Conservation (phyloP, 768 basidiomycete genomes). For the Panus rudis region DNA sequence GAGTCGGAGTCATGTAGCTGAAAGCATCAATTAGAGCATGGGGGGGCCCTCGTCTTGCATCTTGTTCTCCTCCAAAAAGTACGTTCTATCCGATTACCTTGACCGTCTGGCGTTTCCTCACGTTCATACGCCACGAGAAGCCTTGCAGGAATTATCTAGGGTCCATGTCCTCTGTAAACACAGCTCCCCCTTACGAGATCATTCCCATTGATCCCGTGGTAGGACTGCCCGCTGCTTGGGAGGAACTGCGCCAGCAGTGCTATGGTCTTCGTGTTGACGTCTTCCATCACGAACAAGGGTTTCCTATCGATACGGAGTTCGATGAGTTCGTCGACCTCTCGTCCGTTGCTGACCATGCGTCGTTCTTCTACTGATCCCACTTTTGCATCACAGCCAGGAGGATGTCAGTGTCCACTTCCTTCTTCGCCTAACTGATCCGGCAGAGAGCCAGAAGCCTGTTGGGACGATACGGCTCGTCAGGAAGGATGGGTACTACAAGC, state of each 20-base stretch:
- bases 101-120: no score
- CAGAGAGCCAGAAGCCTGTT: constrained; percentile 52
- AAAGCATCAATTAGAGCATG: no score
- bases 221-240: constrained; percentile 28
- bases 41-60: no score
- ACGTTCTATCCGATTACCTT: no score
- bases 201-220: constrained; percentile 34
- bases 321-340: constrained; percentile 50
- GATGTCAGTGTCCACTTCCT: constrained; percentile 63
- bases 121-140: no score
- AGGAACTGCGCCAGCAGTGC: constrained; percentile 56
- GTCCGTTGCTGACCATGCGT: no score
- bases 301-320: constrained; percentile 66
- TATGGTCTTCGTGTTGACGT: constrained; percentile 53
- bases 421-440: constrained; percentile 56
- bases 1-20: no score
- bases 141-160: no score
- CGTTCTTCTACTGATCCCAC: constrained; percentile 4
- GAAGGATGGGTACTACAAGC: constrained; percentile 52
- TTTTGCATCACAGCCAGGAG: constrained; percentile 46
- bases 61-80: no score
- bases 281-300: constrained; percentile 62
- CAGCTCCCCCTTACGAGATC: constrained; percentile 58
- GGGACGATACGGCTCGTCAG: constrained; percentile 60
- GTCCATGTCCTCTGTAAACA: no score